phyloP scores from a whole-genome alignment of 2,329 filamentous ascomycete genomes.

The Aureobasidium lini region DNA sequence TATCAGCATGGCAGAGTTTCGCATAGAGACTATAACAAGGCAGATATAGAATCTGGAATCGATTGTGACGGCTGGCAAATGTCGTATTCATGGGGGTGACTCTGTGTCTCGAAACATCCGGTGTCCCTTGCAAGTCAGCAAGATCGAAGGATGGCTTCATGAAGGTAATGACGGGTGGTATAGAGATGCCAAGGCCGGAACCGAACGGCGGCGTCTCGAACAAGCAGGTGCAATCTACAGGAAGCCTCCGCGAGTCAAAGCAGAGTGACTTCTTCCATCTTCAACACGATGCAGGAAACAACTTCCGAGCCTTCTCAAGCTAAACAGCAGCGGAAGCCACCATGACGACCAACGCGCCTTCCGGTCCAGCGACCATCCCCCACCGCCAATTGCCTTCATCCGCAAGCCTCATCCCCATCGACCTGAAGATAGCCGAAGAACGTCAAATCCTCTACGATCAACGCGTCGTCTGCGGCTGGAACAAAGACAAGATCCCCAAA shows the following conservation, averaged over 20 bases:
- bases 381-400: neutral
- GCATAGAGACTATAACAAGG: no score
- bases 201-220: neutral
- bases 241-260: no score
- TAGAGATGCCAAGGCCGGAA: neutral
- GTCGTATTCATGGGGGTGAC: no score
- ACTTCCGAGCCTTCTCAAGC: neutral
- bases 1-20: no score
- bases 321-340: neutral
- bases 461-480: slow-evolving; percentile 19
- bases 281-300: neutral
- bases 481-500: slow-evolving; percentile 15
- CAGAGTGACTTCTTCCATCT: neutral
- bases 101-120: no score
- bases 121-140: neutral
- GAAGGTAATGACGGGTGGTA: neutral
- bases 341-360: slow-evolving; percentile 8
- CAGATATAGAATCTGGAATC: no score
- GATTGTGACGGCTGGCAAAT: no score
- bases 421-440: slow-evolving; percentile 14
- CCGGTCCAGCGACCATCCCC: neutral
- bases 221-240: neutral
- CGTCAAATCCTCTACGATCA: slow-evolving; percentile 15
- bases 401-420: slow-evolving; percentile 16
- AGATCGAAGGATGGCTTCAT: neutral